These are phyloP conservation scores for Amyloporia xantha DNA, from an alignment of 768 basidiomycete genomes.

Conservation along the genomic window DNA sequence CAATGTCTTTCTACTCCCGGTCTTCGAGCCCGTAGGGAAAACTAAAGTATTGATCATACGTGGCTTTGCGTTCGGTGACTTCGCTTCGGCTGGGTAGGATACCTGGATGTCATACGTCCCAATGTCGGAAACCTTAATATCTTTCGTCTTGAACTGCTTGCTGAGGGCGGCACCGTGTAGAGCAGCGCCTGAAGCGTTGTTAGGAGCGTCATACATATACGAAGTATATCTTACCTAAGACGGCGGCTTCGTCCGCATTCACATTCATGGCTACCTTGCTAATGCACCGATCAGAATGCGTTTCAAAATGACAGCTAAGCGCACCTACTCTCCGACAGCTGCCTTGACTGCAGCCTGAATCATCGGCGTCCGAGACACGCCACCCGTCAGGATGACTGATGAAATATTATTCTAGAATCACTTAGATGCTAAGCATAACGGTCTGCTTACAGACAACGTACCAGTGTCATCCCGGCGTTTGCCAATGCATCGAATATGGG, in stretches of 20 bases:
- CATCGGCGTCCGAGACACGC: constrained; percentile 86
- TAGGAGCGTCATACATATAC: constrained; percentile 6
- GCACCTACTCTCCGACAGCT: constrained; percentile 69
- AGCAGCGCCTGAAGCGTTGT: constrained; percentile 74
- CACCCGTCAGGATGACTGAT: constrained; percentile 91
- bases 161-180: constrained; percentile 87
- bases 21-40: constrained; percentile 73
- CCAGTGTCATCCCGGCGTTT: constrained; percentile 60
- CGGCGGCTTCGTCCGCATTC: constrained; percentile 94
- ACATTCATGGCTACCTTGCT: constrained; percentile 90
- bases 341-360: constrained; percentile 76
- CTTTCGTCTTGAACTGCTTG: constrained; percentile 92
- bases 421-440: too few relatives aligned
- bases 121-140: constrained; percentile 79
- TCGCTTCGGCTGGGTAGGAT: constrained; percentile 62
- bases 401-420: constrained; percentile 65
- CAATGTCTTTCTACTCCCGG: constrained; percentile 78
- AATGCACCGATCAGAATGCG: constrained; percentile 26
- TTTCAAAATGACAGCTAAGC: background rate
- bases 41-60: constrained; percentile 71
- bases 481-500: constrained; percentile 73
- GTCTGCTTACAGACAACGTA: constrained; percentile 25
- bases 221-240: constrained; percentile 49
- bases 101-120: constrained; percentile 69
- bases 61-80: constrained; percentile 40